Evolutionary conservation across 805 yeast genomes (phyloP).

Genomic region (Groenewaldozyma tartarivorans): DNA sequence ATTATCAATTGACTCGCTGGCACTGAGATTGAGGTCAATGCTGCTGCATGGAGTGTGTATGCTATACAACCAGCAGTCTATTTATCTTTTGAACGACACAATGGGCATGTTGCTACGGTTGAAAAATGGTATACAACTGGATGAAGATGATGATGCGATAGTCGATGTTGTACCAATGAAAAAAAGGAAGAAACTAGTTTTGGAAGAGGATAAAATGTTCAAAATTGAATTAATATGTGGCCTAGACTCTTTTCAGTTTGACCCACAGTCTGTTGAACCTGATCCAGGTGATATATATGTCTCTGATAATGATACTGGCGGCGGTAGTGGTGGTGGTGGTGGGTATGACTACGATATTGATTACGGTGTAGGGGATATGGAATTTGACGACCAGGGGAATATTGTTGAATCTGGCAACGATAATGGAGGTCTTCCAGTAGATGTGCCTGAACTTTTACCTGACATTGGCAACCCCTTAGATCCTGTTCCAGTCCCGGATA

Average conservation of each 20-base stretch:
- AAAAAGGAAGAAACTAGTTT: neutral
- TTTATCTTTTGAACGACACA: neutral
- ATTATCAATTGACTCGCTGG: conserved; percentile 13
- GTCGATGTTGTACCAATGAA: neutral
- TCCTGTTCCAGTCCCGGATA: neutral
- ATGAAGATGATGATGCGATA: neutral
- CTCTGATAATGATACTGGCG: neutral
- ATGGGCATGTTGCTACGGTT: neutral
- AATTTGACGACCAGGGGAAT: neutral
- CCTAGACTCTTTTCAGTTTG: no score
- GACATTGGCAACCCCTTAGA: neutral
- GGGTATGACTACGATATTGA: neutral
- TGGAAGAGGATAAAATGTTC: neutral
- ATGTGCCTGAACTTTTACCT: no score
- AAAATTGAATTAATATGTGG: neutral
- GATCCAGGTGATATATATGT: neutral
- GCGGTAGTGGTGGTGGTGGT: neutral
- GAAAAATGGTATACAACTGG: neutral
- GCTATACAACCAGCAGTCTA: conserved; percentile 23
- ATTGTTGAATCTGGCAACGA: no score
- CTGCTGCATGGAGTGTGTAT: conserved; percentile 42
- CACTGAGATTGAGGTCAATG: conserved; percentile 33
- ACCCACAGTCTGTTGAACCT: no score
- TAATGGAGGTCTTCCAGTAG: no score
- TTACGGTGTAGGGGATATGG: no score